Base-by-base conservation (phyloP, 2,329 filamentous ascomycete species). In the Fusarium torulosum region DNA sequence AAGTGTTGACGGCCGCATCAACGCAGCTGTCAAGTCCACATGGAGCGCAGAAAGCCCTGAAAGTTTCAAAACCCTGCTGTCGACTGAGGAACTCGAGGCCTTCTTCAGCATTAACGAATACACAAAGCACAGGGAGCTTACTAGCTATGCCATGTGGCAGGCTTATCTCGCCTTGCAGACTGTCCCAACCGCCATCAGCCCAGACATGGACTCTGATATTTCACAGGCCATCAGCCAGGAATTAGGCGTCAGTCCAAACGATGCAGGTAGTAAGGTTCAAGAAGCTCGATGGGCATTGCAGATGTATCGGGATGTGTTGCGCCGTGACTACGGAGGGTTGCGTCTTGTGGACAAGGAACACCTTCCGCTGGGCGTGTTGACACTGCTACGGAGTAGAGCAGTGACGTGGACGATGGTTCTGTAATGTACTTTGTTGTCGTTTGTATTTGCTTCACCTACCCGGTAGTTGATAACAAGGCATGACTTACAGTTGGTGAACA, bases 331-430 rank as follows among this genome's bases (percentile, higher is more conserved):
- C 8, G 52, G 52, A 7, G 52, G 52, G 0, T 54, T 54, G 23
- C 19, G 52, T 27, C 52, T 54, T 4, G 52, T 54, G 3, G 33
- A 54, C 4, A 38, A 50, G 3, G 52, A 54, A 38, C 52, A 54
- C 3, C 19, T 54, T 10, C 52, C 52, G 3, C 43, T 50, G 0
- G 43, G 43, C 5, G 52, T 50, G 1, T 50, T 54, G 4, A 23
- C 52, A 19, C 14, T 54, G 4, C 15, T 54, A 3, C 43, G 52
- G 11, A 50, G 31, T 29, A 38, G 43, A 7, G 52, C 52, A 13
- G 43, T 54, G 1, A 50, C 43, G 1, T 54, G 52, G 52, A 54
- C 52, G 0, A 54, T 49, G 43, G 51, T 54, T 21, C 10, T 52
- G 1, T 52, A 3, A 35, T 35, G 15, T 17, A n/a, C 13, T 7